Percentiles rank a stretch among this genome's conserved stretches.
Evolutionary conservation across 2,329 filamentous ascomycete genomes (phyloP).

Genomic region (Sarocladium strictum): DNA sequence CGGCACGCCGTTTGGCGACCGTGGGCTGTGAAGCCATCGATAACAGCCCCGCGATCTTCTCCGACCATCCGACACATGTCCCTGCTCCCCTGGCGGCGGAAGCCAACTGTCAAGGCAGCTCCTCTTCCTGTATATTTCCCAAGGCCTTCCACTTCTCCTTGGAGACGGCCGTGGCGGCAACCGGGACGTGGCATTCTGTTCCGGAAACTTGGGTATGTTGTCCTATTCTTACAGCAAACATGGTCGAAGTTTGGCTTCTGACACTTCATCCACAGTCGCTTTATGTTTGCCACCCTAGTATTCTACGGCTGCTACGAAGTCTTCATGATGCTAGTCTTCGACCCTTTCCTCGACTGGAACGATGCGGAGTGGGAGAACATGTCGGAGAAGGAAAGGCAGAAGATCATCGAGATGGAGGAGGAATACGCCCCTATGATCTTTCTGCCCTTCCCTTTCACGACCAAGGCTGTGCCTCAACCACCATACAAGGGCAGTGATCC

Average conservation of each 20-base stretch:
- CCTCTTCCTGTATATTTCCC: slow-evolving; percentile 29
- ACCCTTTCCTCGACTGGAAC: slow-evolving; percentile 35
- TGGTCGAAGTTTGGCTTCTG: too few species aligned
- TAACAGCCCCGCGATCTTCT: slow-evolving; percentile 16
- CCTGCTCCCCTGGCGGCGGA: slow-evolving; percentile 26
- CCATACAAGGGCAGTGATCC: slow-evolving; percentile 53
- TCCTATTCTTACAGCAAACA: too few species aligned
- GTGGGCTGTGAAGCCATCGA: slow-evolving; percentile 13
- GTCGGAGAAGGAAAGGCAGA: slow-evolving; percentile 37
- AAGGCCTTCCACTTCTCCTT: slow-evolving; percentile 9
- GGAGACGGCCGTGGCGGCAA: neutral
- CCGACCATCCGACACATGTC: slow-evolving; percentile 23
- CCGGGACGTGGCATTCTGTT: slow-evolving; percentile 17
- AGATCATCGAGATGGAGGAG: slow-evolving; percentile 33
- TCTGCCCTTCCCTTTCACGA: slow-evolving; percentile 57
- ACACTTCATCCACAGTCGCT: neutral
- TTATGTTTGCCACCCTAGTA: slow-evolving; percentile 24
- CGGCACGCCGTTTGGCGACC: slow-evolving; percentile 14
- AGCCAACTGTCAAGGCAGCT: slow-evolving; percentile 11
- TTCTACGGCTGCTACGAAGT: slow-evolving; percentile 34
- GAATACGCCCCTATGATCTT: slow-evolving; percentile 42
- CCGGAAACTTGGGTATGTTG: slow-evolving; percentile 23
- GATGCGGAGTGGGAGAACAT: slow-evolving; percentile 36
- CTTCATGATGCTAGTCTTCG: slow-evolving; percentile 40
- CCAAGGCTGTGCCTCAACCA: slow-evolving; percentile 37